Percentiles rank a stretch among this genome's conserved stretches.
Evolutionary conservation across 1,139 yeast genomes (phyloP).

Genomic region (Kodamaea ohmeri): DNA sequence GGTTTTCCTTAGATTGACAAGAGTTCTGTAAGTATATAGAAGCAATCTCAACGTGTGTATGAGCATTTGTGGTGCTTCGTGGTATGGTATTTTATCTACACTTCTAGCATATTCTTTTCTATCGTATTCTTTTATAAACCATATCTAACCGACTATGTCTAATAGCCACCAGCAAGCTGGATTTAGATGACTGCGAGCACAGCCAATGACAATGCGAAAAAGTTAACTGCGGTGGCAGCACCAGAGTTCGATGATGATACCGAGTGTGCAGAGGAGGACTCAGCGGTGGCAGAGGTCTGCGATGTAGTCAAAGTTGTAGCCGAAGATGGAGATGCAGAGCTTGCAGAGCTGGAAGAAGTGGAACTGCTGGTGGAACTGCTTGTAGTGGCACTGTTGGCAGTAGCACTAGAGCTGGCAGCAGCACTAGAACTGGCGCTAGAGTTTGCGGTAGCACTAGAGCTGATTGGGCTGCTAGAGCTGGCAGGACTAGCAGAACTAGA

Average conservation of each 20-base stretch:
- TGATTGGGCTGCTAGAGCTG: neutral
- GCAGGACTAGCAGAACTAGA: conserved; percentile 5
- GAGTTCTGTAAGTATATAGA: too few species aligned
- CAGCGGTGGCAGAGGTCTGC: conserved; percentile 5
- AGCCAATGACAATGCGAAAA: conserved; percentile 12
- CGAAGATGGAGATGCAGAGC: conserved; percentile 8
- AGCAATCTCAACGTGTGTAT: too few species aligned
- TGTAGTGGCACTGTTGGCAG: conserved; percentile 3
- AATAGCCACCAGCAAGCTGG: neutral
- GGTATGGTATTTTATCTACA: neutral
- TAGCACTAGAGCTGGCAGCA: conserved; percentile 1
- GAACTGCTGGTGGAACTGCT: neutral
- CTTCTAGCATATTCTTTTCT: too few species aligned
- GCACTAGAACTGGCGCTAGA: conserved; percentile 7
- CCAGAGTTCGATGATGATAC: neutral
- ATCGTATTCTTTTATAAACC: neutral
- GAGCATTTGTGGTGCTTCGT: too few species aligned
- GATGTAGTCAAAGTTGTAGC: conserved; percentile 9
- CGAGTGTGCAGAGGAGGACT: conserved; percentile 5
- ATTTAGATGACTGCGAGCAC: conserved; percentile 4
- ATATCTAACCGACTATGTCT: too few species aligned
- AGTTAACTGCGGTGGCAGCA: conserved; percentile 7
- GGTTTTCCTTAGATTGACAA: too few species aligned
- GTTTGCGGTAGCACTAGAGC: conserved; percentile 4
- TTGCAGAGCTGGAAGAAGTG: conserved; percentile 7